Base-by-base conservation (phyloP, 352 stramenopile species). In the Phytophthora pluvialis region DNA sequence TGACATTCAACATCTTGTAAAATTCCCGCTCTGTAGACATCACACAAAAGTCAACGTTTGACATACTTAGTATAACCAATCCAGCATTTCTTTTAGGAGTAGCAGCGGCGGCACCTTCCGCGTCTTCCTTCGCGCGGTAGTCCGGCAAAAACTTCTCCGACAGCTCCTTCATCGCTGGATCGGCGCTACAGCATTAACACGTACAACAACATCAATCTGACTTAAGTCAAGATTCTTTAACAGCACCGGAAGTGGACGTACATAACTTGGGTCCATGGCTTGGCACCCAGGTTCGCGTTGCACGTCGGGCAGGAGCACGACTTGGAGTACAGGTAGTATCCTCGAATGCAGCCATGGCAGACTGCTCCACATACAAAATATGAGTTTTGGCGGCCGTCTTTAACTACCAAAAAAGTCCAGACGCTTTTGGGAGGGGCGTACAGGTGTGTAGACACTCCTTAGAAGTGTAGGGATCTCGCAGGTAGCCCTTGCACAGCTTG, bases 391-490 rank as follows among this genome's bases (percentile, higher is more conserved):
- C n/a, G n/a, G n/a, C n/a, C n/a, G n/a, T 16, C 28, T 56, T 33
- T 25, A 29, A 13, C 28, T 55, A 35, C 11, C 11, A 9, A 49
- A 32, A 49, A 16, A 44, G 3, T 4, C 29, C 25, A 36, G 15
- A 32, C 44, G 18, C 18, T 32, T 29, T 9, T n/a, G 16, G 3
- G n/a, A n/a, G 16, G n/a, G 6, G 64, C 79, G 58, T 75, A 93
- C 84, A 95, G 1, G 86, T 91, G 55, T 93, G 82, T 25, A 90
- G 67, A 60, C 86, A 95, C 67, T 95, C 86, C 42, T 88, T 85
- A 43, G 92, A 81, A 46, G 81, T 89, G 45, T 90, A 84, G 0
- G 86, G 77, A 43, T 92, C 81, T 13, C 74, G 70, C 16, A 91
- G 69, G 60, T 93, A 93, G 11, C 86, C 86, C 10, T 77, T 63